These are phyloP conservation scores for Penicillium flavigenum DNA, from an alignment of 495 filamentous ascomycete genomes.

Conservation along the genomic window DNA sequence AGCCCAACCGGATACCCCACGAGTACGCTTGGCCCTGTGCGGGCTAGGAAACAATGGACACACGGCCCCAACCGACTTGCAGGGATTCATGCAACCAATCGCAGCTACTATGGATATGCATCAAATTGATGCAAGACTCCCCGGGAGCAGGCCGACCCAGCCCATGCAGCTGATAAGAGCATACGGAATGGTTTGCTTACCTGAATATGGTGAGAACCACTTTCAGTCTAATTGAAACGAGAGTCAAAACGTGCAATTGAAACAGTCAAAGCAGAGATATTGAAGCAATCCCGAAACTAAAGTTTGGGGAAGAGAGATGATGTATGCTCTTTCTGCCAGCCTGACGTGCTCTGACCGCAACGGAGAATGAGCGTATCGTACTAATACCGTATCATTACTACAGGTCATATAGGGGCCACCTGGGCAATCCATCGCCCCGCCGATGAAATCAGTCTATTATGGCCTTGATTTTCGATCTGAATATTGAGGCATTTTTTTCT, in stretches of 20 bases:
- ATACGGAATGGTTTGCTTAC: slow-evolving; percentile 26
- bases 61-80: not conserved
- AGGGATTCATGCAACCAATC: slow-evolving; percentile 1
- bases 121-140: slow-evolving; percentile 1
- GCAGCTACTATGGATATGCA: not conserved
- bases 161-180: slow-evolving; percentile 24
- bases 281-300: slow-evolving; percentile 26
- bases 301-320: slow-evolving; percentile 31
- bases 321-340: slow-evolving; percentile 48
- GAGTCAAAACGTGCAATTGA: not conserved
- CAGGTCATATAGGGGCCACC: slow-evolving; percentile 1
- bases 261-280: slow-evolving; percentile 21
- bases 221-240: slow-evolving; percentile 7
- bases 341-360: slow-evolving; percentile 45
- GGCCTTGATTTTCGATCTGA: slow-evolving; percentile 1
- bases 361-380: slow-evolving; percentile 15
- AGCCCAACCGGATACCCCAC: slow-evolving; percentile 14
- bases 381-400: slow-evolving; percentile 25
- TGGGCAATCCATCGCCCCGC: too few relatives aligned
- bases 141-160: not conserved
- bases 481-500: not conserved
- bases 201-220: slow-evolving; percentile 10
- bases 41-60: not conserved
- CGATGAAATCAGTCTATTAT: slow-evolving; percentile 2
- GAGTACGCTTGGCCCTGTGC: not conserved